Evolutionary conservation across 305 asterid genomes (phyloP).

Genomic region (Solanum hybrid): DNA sequence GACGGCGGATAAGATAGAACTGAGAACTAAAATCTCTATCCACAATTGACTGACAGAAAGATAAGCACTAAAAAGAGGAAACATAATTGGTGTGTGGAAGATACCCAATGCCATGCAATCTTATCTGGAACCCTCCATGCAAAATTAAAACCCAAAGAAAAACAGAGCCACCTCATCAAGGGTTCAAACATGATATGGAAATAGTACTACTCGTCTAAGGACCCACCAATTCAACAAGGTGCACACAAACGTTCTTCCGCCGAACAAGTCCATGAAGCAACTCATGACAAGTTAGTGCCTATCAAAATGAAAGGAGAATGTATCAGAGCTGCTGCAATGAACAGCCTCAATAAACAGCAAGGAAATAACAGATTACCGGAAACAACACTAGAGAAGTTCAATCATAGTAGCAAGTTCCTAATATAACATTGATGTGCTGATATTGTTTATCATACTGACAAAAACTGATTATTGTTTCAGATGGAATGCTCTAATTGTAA

Average conservation of each 20-base stretch:
- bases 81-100: background rate
- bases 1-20: background rate
- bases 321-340: background rate
- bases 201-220: constrained; percentile 8
- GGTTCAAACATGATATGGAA: constrained; percentile 5
- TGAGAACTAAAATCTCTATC: background rate
- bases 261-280: constrained; percentile 91
- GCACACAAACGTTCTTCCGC: constrained; percentile 50
- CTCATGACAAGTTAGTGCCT: constrained; percentile 84
- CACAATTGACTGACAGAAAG: background rate
- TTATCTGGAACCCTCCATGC: background rate
- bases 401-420: background rate
- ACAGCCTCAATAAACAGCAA: background rate
- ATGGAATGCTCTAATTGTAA: background rate
- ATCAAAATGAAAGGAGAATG: background rate
- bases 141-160: background rate
- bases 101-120: background rate
- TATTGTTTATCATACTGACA: background rate
- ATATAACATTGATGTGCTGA: background rate
- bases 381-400: background rate
- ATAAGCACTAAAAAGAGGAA: background rate
- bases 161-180: background rate
- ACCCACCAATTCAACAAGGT: constrained; percentile 77
- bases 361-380: background rate
- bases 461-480: background rate